Base-by-base conservation (phyloP, 805 yeast genomes). In the Teunomyces tritomae region DNA sequence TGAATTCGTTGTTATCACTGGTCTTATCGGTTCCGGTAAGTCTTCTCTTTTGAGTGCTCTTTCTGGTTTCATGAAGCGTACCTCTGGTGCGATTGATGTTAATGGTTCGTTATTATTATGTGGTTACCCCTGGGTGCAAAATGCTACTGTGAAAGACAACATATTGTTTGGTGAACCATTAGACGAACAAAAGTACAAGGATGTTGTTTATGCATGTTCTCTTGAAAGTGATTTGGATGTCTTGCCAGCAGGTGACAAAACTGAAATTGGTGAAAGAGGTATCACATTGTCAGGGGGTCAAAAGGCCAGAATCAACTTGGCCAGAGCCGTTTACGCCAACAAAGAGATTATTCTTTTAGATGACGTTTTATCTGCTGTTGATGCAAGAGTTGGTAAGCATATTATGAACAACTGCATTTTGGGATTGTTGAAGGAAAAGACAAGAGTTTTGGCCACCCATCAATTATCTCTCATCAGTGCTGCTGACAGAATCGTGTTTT, bases 211-310 rank as follows among this genome's bases (percentile, higher is more conserved):
- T 33, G 85, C 85, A 1, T 88, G 96, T 65, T 83, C 89, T 0
- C 66, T 88, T 50, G 72, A 70, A 28, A 78, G 76, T 40, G 96
- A 88, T 64, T 72, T 88, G 52, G 77, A 78, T 4, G 74, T 80
- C 39, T 66, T 89, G 29, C 85, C 87, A 8, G 89, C 83, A 33
- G 92, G 92, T 28, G 96, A 89, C 57, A 57, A 65, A 46, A 87
- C 95, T 0, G 87, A 86, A 62, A 86, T 88, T 56, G 96, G 96
- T 51, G 96, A 88, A 62, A 77, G 88, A 62, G 96, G 96, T 57
- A 83, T 88, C 42, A 87, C 94, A 0, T 67, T 88, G 36, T 85
- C 92, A n/a, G 96, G 96, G 47, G 96, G 96, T 44, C 96, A 88
- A 63, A 88, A 88, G 70, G 92, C 95, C 0, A 78, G 96, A 63